Conservation (phyloP, 345 rosid species). For the Lepidium africanum region DNA sequence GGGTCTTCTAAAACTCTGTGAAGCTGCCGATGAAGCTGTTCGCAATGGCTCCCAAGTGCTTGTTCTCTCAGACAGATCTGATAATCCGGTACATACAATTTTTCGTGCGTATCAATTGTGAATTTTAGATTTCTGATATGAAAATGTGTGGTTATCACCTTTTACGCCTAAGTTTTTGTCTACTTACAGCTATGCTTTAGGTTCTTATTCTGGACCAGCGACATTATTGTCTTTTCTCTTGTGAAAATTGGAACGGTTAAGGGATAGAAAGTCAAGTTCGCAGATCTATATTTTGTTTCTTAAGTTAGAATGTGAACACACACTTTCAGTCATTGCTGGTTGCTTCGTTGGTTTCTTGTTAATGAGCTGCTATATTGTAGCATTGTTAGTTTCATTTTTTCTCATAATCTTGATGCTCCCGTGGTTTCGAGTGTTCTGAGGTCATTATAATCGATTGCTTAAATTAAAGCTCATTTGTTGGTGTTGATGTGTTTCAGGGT, state of each 20-base stretch:
- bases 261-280: neutral
- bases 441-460: neutral
- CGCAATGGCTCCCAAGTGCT: slow-evolving; percentile 90
- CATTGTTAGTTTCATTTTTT: neutral
- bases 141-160: slow-evolving; percentile 1
- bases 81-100: slow-evolving; percentile 55
- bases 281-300: neutral
- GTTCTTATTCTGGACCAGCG: neutral
- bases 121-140: neutral
- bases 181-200: neutral
- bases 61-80: slow-evolving; percentile 84
- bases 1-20: slow-evolving; percentile 71
- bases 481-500: neutral
- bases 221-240: slow-evolving; percentile 4
- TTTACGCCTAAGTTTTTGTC: neutral
- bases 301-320: neutral
- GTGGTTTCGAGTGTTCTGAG: neutral
- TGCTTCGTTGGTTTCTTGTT: neutral
- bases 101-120: slow-evolving; percentile 4
- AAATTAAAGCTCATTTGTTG: neutral
- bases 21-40: slow-evolving; percentile 97
- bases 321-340: neutral
- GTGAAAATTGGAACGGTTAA: neutral
- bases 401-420: neutral
- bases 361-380: neutral